phyloP scores from a whole-genome alignment of 371 early-diverging fungal genomes.

The Mucor irregularis region DNA sequence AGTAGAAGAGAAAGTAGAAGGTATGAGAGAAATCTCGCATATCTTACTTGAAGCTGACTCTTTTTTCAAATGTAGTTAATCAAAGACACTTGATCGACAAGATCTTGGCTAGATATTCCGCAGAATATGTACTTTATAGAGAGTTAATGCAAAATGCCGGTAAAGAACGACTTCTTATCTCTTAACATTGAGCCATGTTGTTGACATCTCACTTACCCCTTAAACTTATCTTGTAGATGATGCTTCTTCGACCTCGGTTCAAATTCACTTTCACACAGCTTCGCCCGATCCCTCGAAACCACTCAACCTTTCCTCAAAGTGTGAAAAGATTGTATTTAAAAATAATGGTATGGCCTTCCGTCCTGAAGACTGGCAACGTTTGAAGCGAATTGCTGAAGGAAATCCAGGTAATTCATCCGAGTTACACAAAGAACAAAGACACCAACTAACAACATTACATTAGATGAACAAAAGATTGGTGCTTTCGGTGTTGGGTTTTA shows the following conservation, averaged over 20 bases:
- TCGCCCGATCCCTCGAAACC: slow-evolving; percentile 37
- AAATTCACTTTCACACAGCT: slow-evolving; percentile 57
- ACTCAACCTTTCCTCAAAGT: slow-evolving; percentile 53
- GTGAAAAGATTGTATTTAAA: slow-evolving; percentile 67
- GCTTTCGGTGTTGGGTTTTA: slow-evolving; percentile 92
- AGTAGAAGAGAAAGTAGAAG: slow-evolving; percentile 64
- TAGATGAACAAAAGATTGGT: slow-evolving; percentile 71
- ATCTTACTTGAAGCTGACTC: slow-evolving; percentile 1
- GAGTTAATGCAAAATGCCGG: slow-evolving; percentile 74
- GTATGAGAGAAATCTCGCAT: slow-evolving; percentile 20
- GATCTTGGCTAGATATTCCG: slow-evolving; percentile 83
- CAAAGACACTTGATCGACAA: slow-evolving; percentile 94
- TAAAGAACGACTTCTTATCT: background rate
- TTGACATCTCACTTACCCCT: background rate
- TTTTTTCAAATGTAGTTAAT: no score
- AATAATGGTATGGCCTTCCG: slow-evolving; percentile 87
- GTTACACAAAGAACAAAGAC: background rate
- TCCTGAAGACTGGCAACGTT: slow-evolving; percentile 82
- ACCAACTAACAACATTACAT: background rate
- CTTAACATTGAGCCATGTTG: background rate
- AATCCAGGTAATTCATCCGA: slow-evolving; percentile 71
- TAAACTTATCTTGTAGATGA: slow-evolving; percentile 57
- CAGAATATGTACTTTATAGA: slow-evolving; percentile 74
- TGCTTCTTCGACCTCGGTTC: slow-evolving; percentile 59
- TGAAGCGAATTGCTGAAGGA: slow-evolving; percentile 90